Evolutionary conservation across 768 basidiomycete genomes (phyloP), one percentile per base, ranked within the genome.

Genomic region (Hygrophoropsis aurantiaca): DNA sequence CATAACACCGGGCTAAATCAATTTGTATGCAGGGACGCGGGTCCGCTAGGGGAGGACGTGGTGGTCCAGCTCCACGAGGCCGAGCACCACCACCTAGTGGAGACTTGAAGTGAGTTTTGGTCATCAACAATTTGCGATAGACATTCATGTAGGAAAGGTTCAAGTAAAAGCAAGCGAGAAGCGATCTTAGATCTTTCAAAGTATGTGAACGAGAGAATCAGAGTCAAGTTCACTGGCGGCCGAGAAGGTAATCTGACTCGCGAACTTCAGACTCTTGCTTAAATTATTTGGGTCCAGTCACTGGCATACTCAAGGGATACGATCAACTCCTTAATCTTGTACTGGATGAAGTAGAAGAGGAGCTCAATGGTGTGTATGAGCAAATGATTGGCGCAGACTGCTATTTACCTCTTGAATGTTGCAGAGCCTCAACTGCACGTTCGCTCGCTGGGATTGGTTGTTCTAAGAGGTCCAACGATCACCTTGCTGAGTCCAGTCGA

Each of bases 211-310:
- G 85, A 94, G 67, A 80, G 83, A 52, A 90, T 99, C 62, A 74
- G 92, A 46, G 94, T 98, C 60, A 97, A 97, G 69, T 98, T 99
- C 62, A 92, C 92, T n/a, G 97, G 97, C 36, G 95, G 95, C 32
- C 74, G 97, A 33, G 94, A 99, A 80, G 94, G 94, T 90, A 51
- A 42, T 49, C 58, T 59, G 3, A 2, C 11, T 11, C 3, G 7
- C 19, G 18, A n/a, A 34, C 24, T 11, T 18, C 34, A 11, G 9
- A 11, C 46, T 32, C 27, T 45, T 32, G 3, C 32, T n/a, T n/a
- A 4, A 19, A 20, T 11, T 33, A 13, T 26, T 26, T 41, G 18
- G 50, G 42, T 18, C 18, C 58, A 97, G 95, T 97, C 43, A 88
- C 82, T 7, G 97, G 97, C 3, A 79, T 89, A 15, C 69, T 99